phyloP scores from a whole-genome alignment of 768 basidiomycete genomes.

The Pluteus cervinus region DNA sequence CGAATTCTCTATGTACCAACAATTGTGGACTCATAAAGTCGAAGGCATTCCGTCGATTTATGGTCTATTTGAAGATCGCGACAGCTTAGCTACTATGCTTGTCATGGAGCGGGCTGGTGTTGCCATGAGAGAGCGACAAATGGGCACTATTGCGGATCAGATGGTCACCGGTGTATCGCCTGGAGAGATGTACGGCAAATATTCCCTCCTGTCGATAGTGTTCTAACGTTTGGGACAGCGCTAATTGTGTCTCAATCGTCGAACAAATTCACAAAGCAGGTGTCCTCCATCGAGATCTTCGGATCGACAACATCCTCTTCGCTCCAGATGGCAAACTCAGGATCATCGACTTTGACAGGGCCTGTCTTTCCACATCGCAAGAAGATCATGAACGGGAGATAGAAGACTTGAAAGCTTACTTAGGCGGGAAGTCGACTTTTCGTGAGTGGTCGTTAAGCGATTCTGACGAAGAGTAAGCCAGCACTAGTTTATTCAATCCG shows the following conservation, averaged over 20 bases:
- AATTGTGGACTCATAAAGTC: constrained; percentile 6
- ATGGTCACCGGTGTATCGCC: no score
- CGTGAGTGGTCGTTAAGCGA: no score
- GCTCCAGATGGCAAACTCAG: constrained; percentile 11
- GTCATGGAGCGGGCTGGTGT: constrained; percentile 12
- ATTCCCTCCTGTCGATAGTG: not conserved
- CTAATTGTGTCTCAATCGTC: constrained; percentile 10
- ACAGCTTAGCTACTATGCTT: constrained; percentile 8
- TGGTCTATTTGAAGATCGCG: constrained; percentile 12
- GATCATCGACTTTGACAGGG: constrained; percentile 21
- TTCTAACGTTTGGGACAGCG: constrained; percentile 7
- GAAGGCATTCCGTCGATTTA: constrained; percentile 9
- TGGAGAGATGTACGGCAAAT: no score
- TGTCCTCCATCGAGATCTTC: constrained; percentile 19
- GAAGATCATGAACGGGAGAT: no score
- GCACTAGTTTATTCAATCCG: no score
- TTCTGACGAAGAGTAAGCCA: no score
- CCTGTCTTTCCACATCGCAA: no score
- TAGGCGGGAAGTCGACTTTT: no score
- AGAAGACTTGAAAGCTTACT: no score
- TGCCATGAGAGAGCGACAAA: no score
- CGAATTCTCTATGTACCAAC: constrained; percentile 13
- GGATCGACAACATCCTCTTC: constrained; percentile 16
- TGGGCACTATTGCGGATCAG: no score
- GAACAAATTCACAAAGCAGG: constrained; percentile 17